Base-by-base conservation (phyloP, 108 stramenopile species). In the Conticribra weissflogii region DNA sequence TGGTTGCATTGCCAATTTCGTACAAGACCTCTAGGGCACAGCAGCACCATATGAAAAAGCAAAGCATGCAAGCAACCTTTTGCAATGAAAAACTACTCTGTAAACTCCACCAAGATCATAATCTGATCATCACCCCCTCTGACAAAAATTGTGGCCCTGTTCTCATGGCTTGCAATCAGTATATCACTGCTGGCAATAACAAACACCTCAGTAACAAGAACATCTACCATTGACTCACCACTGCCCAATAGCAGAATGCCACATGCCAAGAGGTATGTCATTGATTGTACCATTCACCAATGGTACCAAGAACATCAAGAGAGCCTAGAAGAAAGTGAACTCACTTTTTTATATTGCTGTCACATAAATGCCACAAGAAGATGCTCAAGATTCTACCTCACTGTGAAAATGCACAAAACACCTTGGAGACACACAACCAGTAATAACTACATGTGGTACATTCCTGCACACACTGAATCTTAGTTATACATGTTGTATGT, bases 191-290 rank as follows among this genome's bases (percentile, higher is more conserved):
- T 34, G 62, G 15, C 3, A 45, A 63, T 14, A 29, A 25, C 44
- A 62, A 72, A 27, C 71, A 72, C 21, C 51, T 72, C 3, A 21
- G 54, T 16, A 27, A 72, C 49, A 23, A 15, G 1, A 30, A 17
- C 0, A 53, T 36, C 2, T 72, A 72, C 31, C 19, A 44, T n/a
- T 23, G 16, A 27, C 71, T 72, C 41, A 59, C 58, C 31, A 5
- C 14, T 9, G 16, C 29, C 2, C 3, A 3, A 3, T 18, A 16
- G 14, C 3, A 5, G 15, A 31, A 12, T 3, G 31, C 36, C 36
- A 41, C 36, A 5, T 5, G n/a, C n/a, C n/a, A n/a, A n/a, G n/a
- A n/a, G 12, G 8, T 41, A 12, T 9, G 36, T 12, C 8, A 41
- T 41, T 12, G 36, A 5, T 9, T 41, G 8, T 9, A 41, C 36